Evolutionary conservation across 1,284 basidiomycete species (phyloP).

Genomic region (Malassezia sp.): DNA sequence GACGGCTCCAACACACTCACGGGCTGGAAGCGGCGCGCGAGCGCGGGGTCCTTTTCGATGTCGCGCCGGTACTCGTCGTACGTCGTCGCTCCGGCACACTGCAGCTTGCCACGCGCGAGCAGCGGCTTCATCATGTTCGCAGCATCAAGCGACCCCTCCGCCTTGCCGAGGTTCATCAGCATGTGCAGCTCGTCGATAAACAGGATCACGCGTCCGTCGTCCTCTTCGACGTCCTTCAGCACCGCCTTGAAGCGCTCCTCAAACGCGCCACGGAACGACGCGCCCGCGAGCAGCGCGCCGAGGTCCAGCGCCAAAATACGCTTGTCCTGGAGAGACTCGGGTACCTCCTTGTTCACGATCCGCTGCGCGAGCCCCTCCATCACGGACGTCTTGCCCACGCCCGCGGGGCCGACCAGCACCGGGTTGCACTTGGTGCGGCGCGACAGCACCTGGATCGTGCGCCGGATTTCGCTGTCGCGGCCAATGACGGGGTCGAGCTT

Average conservation of each 20-base stretch:
- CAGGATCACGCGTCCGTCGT: slow-evolving; percentile 73
- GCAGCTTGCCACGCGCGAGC: slow-evolving; percentile 66
- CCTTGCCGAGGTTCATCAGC: slow-evolving; percentile 37
- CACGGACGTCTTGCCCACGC: slow-evolving; percentile 57
- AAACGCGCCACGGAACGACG: slow-evolving; percentile 91
- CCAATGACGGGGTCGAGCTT: slow-evolving; percentile 50
- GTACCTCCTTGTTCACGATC: slow-evolving; percentile 79
- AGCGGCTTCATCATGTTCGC: slow-evolving; percentile 37
- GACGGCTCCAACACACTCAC: slow-evolving; percentile 81
- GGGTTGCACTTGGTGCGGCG: slow-evolving; percentile 58
- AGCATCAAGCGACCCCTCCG: slow-evolving; percentile 24
- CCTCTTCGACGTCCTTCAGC: slow-evolving; percentile 78
- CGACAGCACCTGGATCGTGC: slow-evolving; percentile 64
- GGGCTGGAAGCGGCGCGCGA: slow-evolving; percentile 79
- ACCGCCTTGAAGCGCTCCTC: slow-evolving; percentile 93
- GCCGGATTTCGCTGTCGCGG: slow-evolving; percentile 61
- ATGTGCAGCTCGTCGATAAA: slow-evolving; percentile 73
- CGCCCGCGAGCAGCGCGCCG: slow-evolving; percentile 89
- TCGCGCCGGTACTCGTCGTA: slow-evolving; percentile 83
- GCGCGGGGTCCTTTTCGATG: slow-evolving; percentile 72
- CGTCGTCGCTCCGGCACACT: slow-evolving; percentile 82
- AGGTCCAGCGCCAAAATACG: slow-evolving; percentile 69
- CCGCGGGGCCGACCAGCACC: slow-evolving; percentile 52
- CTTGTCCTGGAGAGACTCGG: slow-evolving; percentile 50
- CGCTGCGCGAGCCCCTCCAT: slow-evolving; percentile 78